phyloP scores from a whole-genome alignment of 345 rosid species.

The Ceriops zippeliana region DNA sequence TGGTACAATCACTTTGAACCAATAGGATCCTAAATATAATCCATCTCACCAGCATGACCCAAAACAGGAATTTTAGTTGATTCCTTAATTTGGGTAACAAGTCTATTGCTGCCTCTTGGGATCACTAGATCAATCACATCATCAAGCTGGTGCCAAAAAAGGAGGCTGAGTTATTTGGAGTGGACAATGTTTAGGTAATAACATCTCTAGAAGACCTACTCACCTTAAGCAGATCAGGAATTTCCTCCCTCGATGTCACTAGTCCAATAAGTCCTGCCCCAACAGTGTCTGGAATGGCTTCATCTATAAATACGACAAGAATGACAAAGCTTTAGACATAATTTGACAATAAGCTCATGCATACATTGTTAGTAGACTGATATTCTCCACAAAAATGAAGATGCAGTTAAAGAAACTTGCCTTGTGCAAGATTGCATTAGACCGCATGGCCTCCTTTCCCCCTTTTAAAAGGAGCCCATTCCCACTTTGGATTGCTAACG shows the following conservation, averaged over 20 bases:
- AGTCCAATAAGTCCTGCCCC: constrained; percentile 77
- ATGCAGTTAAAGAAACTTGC: constrained; percentile 26
- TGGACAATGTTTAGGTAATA: neutral
- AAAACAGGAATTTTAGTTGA: constrained; percentile 88
- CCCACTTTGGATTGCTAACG: constrained; percentile 89
- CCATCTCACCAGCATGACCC: constrained; percentile 82
- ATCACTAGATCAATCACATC: constrained; percentile 93
- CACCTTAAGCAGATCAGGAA: constrained; percentile 87
- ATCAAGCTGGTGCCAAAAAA: constrained; percentile 60
- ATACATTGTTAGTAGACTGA: no score
- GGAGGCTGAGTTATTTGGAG: constrained; percentile 18
- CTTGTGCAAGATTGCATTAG: constrained; percentile 87
- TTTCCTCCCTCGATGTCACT: constrained; percentile 87
- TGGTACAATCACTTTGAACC: constrained; percentile 1
- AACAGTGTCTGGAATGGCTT: constrained; percentile 67
- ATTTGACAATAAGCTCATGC: no score
- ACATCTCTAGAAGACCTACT: constrained; percentile 13
- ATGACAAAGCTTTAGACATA: neutral
- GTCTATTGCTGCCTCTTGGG: constrained; percentile 90
- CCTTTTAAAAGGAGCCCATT: constrained; percentile 87
- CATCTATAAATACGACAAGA: constrained; percentile 42
- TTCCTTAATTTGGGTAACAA: constrained; percentile 75
- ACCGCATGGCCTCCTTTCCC: constrained; percentile 80
- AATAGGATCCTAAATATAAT: constrained; percentile 1
- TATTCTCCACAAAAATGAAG: neutral